phyloP scores from a whole-genome alignment of 2,329 filamentous ascomycete species.

The Aureobasidium sp. region DNA sequence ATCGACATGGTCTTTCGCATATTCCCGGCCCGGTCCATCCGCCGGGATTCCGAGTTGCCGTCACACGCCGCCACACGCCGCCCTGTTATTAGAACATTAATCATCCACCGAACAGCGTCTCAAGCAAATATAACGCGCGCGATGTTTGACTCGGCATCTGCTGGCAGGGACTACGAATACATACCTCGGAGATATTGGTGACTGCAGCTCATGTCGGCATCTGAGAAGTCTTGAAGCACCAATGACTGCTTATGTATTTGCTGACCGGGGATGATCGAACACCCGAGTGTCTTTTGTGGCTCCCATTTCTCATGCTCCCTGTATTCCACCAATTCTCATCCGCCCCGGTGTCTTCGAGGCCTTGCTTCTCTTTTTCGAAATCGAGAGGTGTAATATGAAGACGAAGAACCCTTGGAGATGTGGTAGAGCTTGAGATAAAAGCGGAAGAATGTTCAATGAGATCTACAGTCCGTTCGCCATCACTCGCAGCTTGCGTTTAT shows the following conservation, averaged over 20 bases:
- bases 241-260: too few species aligned
- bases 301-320: neutral
- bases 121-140: neutral
- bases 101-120: neutral
- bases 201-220: neutral
- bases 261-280: neutral
- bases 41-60: neutral
- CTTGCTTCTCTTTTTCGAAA: too few species aligned
- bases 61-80: neutral
- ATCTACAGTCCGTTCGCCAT: too few species aligned
- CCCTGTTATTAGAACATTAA: neutral
- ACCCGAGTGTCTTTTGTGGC: neutral
- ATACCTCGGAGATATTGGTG: neutral
- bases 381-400: too few species aligned
- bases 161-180: neutral
- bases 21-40: neutral
- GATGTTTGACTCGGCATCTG: neutral
- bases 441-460: too few species aligned
- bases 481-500: too few species aligned
- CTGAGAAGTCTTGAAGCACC: neutral
- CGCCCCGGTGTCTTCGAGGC: too few species aligned
- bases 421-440: too few species aligned
- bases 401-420: too few species aligned
- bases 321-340: too few species aligned
- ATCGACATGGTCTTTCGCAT: neutral